Base-by-base conservation (phyloP, 495 filamentous ascomycete genomes). In the Cairneyella variabilis region DNA sequence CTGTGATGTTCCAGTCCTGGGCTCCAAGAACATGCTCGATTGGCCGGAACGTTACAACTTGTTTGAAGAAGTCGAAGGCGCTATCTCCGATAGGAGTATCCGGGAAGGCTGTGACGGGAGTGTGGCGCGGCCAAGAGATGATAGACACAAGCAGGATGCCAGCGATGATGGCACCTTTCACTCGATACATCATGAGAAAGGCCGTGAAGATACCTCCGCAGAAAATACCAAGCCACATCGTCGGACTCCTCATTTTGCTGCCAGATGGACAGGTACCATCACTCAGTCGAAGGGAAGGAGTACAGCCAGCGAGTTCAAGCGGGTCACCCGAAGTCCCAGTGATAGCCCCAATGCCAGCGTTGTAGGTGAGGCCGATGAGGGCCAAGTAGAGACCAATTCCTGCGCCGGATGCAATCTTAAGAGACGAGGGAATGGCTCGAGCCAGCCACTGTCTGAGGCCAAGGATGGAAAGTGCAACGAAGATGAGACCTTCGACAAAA, bases 381-480 rank as follows among this genome's bases (percentile, higher is more conserved):
- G 87, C 88, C 30, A 92, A 75, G 63, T 91, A 91, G 11, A 92
- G 69, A 3, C 88, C 88, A 46, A 91, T 92, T 39, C 88, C 88
- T 9, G 84, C 84, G 42, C 88, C 88, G 22, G 84, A 88, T n/a
- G 88, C 87, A 36, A 91, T 80, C 66, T 92, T 92, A 65, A 92
- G 87, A 41, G 82, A 88, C 21, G 79, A 75, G 0, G 88, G 88
- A 21, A 92, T 84, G 34, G 83, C 78, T 44, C 86, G 80, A 1
- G 88, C 88, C 23, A 92, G 76, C 88, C 88, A 91, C 65, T 92
- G 88, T 10, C 88, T 82, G 68, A 91, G 77, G 20, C 88, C 88
- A 27, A 89, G 67, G 12, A 91, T 61, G 0, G 88, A 86, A 17
- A 93, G 71, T 3, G 58, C 72, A 30, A 80, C 75, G 67, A 90